These are phyloP conservation scores for Basidioascus undulatus DNA, from an alignment of 768 basidiomycete species.

Conservation along the genomic window DNA sequence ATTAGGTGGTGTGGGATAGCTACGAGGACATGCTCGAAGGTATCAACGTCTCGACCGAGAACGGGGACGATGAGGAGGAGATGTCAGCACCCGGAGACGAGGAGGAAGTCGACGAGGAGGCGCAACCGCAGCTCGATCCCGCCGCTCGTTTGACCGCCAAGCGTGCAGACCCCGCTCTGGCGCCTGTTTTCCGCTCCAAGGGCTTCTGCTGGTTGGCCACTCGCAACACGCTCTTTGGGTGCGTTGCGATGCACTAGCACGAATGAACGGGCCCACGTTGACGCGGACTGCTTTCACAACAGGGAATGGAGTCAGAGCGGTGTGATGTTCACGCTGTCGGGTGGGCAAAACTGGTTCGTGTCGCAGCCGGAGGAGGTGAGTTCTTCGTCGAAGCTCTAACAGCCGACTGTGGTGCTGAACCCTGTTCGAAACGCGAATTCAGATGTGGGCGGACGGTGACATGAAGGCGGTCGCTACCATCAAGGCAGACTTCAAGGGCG, in stretches of 20 bases:
- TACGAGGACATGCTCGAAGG: constrained; percentile 9
- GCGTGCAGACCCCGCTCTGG: constrained; percentile 12
- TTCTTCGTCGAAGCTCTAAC: constrained; percentile 13
- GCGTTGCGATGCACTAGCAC: constrained; percentile 18
- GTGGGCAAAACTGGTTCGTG: constrained; percentile 16
- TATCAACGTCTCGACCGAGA: constrained; percentile 5
- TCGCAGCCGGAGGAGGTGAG: constrained; percentile 12
- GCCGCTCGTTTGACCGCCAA: constrained; percentile 13
- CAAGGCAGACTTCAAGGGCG: constrained; percentile 16
- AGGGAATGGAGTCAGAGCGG: too few relatives aligned
- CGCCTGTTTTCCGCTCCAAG: constrained; percentile 16
- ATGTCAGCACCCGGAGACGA: constrained; percentile 2
- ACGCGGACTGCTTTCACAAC: background rate
- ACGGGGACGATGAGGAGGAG: constrained; percentile 4
- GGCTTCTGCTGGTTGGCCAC: constrained; percentile 20
- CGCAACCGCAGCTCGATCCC: constrained; percentile 15
- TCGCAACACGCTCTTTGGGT: constrained; percentile 16
- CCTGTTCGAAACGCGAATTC: background rate
- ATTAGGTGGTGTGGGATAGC: too few relatives aligned
- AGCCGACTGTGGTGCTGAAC: constrained; percentile 9
- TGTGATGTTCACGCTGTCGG: constrained; percentile 16
- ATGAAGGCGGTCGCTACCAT: constrained; percentile 10
- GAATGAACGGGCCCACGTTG: constrained; percentile 2
- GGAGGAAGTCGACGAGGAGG: constrained; percentile 9
- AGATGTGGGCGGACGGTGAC: background rate